Percentiles rank a stretch among this genome's conserved stretches.
These are phyloP conservation scores for Aspergillus carlsbadensis DNA, from an alignment of 495 filamentous ascomycete species.

Conservation along the genomic window DNA sequence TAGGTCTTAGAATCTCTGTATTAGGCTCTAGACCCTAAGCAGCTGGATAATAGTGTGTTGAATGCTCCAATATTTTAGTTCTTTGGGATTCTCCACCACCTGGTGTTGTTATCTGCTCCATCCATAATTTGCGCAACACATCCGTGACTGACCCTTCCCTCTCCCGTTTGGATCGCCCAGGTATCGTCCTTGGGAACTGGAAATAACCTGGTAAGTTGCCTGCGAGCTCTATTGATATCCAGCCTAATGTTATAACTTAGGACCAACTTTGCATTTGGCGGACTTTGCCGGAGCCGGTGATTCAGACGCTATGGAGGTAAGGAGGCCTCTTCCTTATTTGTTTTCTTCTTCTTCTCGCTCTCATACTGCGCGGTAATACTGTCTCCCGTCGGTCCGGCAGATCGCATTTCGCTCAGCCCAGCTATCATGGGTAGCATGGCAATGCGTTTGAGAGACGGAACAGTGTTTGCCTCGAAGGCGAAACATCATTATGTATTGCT, in stretches of 20 bases:
- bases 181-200: neutral
- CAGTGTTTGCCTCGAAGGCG: neutral
- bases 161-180: neutral
- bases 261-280: neutral
- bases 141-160: neutral
- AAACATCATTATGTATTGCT: neutral
- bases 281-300: neutral
- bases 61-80: neutral
- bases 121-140: slow-evolving; percentile 1
- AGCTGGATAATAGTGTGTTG: neutral
- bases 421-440: neutral
- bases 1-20: slow-evolving; percentile 7
- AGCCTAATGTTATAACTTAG: neutral
- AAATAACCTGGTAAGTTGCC: neutral
- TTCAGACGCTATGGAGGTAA: slow-evolving; percentile 18
- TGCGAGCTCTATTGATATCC: neutral
- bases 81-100: neutral
- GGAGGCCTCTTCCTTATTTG: slow-evolving; percentile 1
- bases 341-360: neutral
- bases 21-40: neutral
- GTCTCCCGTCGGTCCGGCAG: neutral
- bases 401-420: neutral
- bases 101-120: neutral
- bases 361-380: neutral
- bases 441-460: neutral